Evolutionary conservation across 176 grass and related monocot species (phyloP).

Genomic region (Canna indica): DNA sequence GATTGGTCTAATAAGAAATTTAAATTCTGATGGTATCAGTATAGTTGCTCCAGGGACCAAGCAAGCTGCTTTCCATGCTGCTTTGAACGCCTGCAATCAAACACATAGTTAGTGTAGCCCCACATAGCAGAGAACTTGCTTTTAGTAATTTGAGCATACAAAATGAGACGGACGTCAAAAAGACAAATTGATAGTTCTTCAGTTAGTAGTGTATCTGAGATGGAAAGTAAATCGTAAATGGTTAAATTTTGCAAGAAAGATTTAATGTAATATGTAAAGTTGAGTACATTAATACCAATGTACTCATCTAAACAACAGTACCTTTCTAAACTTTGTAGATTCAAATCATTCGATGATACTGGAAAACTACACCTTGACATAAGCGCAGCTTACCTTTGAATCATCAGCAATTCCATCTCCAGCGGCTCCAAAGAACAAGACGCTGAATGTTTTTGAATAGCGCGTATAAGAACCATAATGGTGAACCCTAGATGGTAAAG

Average conservation of each 20-base stretch:
- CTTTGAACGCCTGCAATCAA: slow-evolving; percentile 37
- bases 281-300: no score
- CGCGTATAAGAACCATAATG: slow-evolving; percentile 27
- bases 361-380: neutral
- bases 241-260: no score
- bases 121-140: neutral
- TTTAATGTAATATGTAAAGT: no score
- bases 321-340: no score
- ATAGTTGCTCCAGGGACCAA: slow-evolving; percentile 34
- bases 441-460: slow-evolving; percentile 31
- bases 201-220: no score
- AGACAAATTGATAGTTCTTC: no score
- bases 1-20: slow-evolving; percentile 38
- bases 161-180: no score
- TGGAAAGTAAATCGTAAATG: no score
- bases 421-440: slow-evolving; percentile 48
- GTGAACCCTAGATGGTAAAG: neutral
- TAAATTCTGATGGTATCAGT: slow-evolving; percentile 33
- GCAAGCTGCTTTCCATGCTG: slow-evolving; percentile 59
- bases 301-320: no score
- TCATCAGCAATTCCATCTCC: slow-evolving; percentile 52
- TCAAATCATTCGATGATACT: neutral
- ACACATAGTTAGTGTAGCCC: slow-evolving; percentile 4
- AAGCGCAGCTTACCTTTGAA: slow-evolving; percentile 32
- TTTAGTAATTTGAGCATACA: no score